Percentiles rank a stretch among this genome's conserved stretches.
Conservation (phyloP, 1,284 basidiomycete genomes). For the Sutorius eximius region DNA sequence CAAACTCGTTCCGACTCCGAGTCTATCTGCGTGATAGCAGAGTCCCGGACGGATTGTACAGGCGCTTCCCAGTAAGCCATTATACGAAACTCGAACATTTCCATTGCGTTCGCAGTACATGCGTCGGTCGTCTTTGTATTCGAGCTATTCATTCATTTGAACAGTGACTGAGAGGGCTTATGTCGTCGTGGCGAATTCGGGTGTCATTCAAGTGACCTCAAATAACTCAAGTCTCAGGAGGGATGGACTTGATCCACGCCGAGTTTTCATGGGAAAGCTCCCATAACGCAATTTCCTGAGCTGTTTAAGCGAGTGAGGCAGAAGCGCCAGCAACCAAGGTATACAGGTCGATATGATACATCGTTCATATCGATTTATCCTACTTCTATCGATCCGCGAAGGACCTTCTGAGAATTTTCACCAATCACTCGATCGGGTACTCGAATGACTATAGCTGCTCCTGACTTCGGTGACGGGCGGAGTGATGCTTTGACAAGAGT, state of each 20-base stretch:
- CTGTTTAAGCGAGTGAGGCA: not conserved
- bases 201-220: too few species aligned
- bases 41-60: not conserved
- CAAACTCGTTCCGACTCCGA: not conserved
- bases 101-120: not conserved
- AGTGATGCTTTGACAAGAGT: not conserved
- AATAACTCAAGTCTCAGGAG: too few species aligned
- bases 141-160: too few species aligned
- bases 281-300: not conserved
- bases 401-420: not conserved
- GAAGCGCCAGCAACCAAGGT: not conserved
- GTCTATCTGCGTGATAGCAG: too few species aligned
- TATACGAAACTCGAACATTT: not conserved
- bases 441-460: not conserved
- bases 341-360: not conserved
- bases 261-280: too few species aligned
- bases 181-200: too few species aligned
- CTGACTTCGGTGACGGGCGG: not conserved
- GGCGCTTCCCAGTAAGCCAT: not conserved
- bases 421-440: not conserved
- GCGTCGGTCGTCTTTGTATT: too few species aligned
- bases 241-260: too few species aligned
- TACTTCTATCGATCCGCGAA: not conserved
- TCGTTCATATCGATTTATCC: not conserved
- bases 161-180: too few species aligned